Base-by-base conservation (phyloP, 139 green algal genomes). In the Volvox reticuliferus region DNA sequence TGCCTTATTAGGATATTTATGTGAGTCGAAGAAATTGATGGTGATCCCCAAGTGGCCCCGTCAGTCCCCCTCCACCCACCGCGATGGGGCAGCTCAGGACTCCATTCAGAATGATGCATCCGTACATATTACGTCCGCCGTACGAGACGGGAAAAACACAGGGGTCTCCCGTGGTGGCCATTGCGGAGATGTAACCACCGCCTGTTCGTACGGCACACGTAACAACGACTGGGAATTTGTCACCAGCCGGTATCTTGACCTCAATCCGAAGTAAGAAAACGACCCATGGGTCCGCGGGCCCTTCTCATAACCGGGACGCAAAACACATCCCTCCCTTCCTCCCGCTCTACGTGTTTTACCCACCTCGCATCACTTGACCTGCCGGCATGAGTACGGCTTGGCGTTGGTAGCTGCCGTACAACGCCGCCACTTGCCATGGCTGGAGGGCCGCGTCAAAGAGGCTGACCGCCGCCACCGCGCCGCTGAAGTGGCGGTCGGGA, bases 371-470 rank as follows among this genome's bases (percentile, higher is more conserved):
- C 33, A 92, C 32, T 30, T 90, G 71, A 1, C 65, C 89, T 5
- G 80, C 69, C 18, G 89, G 82, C 67, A 89, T 33, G 13, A 50
- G 55, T 32, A 90, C 82, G 26, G 76, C 50, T 65, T 93, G 87
- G 6, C 62, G 87, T 36, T 82, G 69, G 76, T 90, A 90, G 80
- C 12, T 30, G 22, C 71, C 79, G 88, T 87, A 92, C 67, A 94
- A 75, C 0, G 35, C 30, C 24, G 88, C 88, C 76, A 94, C 87
- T 76, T 94, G 73, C 36, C 73, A 68, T 32, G 80, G 44, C 50
- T 55, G 67, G 26, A 95, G 88, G 44, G 91, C 80, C 20, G 44
- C 50, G 81, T 95, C 88, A 35, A 84, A 95, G 32, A 94, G 3
- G 77, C 76, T 92, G 21, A 95, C 68, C 20, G 91, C 69, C 12